phyloP scores from a whole-genome alignment of 1,139 yeast species.

The Candida albicans region DNA sequence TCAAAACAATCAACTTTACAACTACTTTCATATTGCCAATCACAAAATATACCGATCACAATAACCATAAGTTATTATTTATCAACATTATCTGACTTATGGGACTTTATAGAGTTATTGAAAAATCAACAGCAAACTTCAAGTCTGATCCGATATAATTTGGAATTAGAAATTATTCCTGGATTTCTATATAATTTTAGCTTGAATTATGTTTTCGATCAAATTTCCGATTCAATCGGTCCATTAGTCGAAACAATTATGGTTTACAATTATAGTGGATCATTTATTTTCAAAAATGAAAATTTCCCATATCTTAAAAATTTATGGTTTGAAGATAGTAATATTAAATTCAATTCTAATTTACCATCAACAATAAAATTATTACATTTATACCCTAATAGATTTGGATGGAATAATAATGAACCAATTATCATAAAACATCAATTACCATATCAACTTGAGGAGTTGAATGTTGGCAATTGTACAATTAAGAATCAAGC shows the following conservation, averaged over 20 bases:
- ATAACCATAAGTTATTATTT: constrained; percentile 23
- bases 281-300: constrained; percentile 15
- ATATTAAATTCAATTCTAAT: constrained; percentile 14
- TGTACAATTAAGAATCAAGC: constrained; percentile 13
- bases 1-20: constrained; percentile 2
- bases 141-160: constrained; percentile 13
- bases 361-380: constrained; percentile 8
- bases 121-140: constrained; percentile 2
- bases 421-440: constrained; percentile 11
- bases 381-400: constrained; percentile 17
- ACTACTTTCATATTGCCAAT: constrained; percentile 9
- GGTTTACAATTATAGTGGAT: constrained; percentile 17
- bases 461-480: constrained; percentile 18
- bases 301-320: constrained; percentile 15
- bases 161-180: constrained; percentile 26
- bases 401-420: constrained; percentile 18
- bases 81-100: constrained; percentile 21
- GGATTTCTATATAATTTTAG: constrained; percentile 18
- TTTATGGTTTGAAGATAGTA: constrained; percentile 22
- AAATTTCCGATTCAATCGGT: constrained; percentile 3
- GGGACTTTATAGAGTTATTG: constrained; percentile 15
- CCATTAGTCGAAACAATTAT: constrained; percentile 7
- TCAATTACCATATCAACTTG: constrained; percentile 18
- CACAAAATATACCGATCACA: constrained; percentile 2
- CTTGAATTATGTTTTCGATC: constrained; percentile 13